Evolutionary conservation across 2,329 filamentous ascomycete species (phyloP).

Genomic region (Chaetomiaceae sp.): DNA sequence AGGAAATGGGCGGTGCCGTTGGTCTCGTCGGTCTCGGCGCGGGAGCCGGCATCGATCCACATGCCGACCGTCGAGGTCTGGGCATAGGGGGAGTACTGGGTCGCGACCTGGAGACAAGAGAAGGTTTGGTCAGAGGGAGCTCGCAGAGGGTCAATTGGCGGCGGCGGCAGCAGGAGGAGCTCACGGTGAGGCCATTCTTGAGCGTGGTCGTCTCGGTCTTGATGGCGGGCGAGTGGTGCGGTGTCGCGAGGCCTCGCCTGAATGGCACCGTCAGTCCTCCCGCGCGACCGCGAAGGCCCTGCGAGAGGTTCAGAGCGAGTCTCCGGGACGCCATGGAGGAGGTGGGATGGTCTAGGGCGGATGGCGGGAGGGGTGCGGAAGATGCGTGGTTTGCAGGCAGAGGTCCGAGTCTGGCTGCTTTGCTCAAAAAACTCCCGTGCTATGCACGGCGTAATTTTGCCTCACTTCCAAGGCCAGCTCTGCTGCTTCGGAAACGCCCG

Average conservation of each 20-base stretch:
- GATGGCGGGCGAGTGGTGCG: constrained; percentile 55
- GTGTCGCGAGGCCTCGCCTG: constrained; percentile 84
- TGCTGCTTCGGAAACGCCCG: background rate
- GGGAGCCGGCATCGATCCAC: constrained; percentile 98
- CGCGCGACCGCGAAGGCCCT: constrained; percentile 81
- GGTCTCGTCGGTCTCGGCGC: constrained; percentile 95
- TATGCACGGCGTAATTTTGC: constrained; percentile 22
- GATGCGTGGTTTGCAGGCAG: constrained; percentile 53
- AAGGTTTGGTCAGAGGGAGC: constrained; percentile 26
- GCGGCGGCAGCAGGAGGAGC: constrained; percentile 29
- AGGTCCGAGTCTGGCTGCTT: constrained; percentile 15
- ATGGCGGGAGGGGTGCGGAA: constrained; percentile 32
- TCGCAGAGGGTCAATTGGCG: constrained; percentile 31
- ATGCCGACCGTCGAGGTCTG: constrained; percentile 98
- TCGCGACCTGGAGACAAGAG: constrained; percentile 72
- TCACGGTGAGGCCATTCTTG: constrained; percentile 93
- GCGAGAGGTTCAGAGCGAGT: constrained; percentile 90
- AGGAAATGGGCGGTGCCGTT: constrained; percentile 99
- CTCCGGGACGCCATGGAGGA: constrained; percentile 88
- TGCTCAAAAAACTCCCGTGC: constrained; percentile 23
- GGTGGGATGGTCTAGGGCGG: constrained; percentile 46
- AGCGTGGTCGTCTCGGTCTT: constrained; percentile 95
- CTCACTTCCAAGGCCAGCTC: constrained; percentile 24
- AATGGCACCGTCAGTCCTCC: constrained; percentile 75
- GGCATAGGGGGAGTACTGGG: constrained; percentile 95